These are phyloP conservation scores for Russula sp. DNA, from an alignment of 768 basidiomycete genomes.

Conservation along the genomic window DNA sequence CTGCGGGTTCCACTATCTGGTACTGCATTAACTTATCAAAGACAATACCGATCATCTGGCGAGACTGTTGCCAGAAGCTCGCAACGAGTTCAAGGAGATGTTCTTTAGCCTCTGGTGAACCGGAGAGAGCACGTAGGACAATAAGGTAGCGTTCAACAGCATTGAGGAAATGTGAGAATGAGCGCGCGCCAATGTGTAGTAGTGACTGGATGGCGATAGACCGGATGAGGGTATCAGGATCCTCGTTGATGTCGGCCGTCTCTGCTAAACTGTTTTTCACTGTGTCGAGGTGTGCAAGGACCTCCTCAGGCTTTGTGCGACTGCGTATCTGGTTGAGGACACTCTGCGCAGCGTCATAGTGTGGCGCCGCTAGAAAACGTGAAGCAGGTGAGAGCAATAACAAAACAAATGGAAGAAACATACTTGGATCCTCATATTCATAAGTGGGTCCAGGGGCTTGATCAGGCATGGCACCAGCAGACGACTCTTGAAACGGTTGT, in stretches of 20 bases:
- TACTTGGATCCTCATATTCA: slow-evolving; percentile 77
- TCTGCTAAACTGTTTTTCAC: slow-evolving; percentile 60
- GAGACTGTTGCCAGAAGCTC: slow-evolving; percentile 76
- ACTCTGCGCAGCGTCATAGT: slow-evolving; percentile 73
- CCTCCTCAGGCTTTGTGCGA: slow-evolving; percentile 72
- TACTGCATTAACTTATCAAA: slow-evolving; percentile 99
- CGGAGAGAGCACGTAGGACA: slow-evolving; percentile 53
- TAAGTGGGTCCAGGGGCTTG: slow-evolving; percentile 75
- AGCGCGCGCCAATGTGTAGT: slow-evolving; percentile 85
- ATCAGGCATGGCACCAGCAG: slow-evolving; percentile 53
- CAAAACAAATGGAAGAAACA: slow-evolving; percentile 22
- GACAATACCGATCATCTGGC: slow-evolving; percentile 86
- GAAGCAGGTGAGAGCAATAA: background rate
- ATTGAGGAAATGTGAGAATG: slow-evolving; percentile 96
- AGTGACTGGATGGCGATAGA: slow-evolving; percentile 84
- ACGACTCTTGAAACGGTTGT: slow-evolving; percentile 62
- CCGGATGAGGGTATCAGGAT: slow-evolving; percentile 60
- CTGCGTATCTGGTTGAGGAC: slow-evolving; percentile 78
- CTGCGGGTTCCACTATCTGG: slow-evolving; percentile 90
- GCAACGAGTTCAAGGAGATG: slow-evolving; percentile 67
- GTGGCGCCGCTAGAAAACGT: slow-evolving; percentile 49
- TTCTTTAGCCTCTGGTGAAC: slow-evolving; percentile 50
- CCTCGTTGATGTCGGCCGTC: slow-evolving; percentile 49
- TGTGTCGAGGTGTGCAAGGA: slow-evolving; percentile 63
- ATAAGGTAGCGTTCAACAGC: slow-evolving; percentile 92